phyloP scores from a whole-genome alignment of 1,139 yeast genomes.

The Suhomyces atakaporum region DNA sequence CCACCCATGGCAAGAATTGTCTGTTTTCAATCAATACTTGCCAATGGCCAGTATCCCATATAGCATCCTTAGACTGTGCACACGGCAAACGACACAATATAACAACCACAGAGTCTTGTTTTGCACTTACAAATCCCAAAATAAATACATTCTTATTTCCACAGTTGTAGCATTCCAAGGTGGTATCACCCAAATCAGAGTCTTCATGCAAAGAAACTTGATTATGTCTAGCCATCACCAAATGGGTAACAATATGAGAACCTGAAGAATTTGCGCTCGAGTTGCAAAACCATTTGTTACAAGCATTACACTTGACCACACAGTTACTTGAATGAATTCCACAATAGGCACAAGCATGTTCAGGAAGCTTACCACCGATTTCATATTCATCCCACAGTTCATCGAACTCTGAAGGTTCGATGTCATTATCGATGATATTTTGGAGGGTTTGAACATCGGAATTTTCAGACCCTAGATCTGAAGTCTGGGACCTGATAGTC shows the following conservation, averaged over 20 bases:
- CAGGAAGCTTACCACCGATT: conserved; percentile 20
- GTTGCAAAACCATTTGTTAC: conserved; percentile 92
- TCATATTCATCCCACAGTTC: conserved; percentile 8
- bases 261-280: conserved; percentile 62
- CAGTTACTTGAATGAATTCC: conserved; percentile 67
- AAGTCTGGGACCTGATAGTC: neutral
- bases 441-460: conserved; percentile 1
- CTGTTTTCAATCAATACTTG: conserved; percentile 82
- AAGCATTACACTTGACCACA: conserved; percentile 74
- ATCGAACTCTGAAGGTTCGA: conserved; percentile 3
- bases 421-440: conserved; percentile 2
- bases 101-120: conserved; percentile 84
- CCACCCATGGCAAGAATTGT: conserved; percentile 80
- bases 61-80: conserved; percentile 69
- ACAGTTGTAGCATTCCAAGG: conserved; percentile 88
- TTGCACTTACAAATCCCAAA: conserved; percentile 87
- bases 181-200: conserved; percentile 81
- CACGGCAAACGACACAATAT: conserved; percentile 88
- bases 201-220: conserved; percentile 74
- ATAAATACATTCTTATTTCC: conserved; percentile 80
- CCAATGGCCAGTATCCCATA: conserved; percentile 93
- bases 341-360: conserved; percentile 71
- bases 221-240: conserved; percentile 80
- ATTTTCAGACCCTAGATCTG: neutral
- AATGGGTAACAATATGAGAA: conserved; percentile 85